Base-by-base conservation (phyloP, 2,329 filamentous ascomycete species). In the Bipolaris bicolor region DNA sequence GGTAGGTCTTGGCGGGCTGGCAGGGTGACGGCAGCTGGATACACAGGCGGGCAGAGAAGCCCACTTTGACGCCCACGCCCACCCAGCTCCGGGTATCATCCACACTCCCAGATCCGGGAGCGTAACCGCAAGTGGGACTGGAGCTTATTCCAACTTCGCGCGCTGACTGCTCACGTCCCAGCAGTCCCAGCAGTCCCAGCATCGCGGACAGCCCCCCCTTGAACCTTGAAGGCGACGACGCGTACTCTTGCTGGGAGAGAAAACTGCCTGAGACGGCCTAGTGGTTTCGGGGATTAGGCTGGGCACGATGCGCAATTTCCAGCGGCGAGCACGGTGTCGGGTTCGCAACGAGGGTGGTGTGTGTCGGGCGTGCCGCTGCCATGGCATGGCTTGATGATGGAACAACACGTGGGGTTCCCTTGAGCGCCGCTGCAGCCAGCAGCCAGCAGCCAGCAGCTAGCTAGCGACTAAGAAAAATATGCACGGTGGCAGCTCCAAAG, bases 141-240 rank as follows among this genome's bases (percentile, higher is more conserved):
- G 68, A 70, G 68, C 68, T 71, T 71, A 71, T 67, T 70, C 65
- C 61, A 56, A 71, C 68, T 63, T 64, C 65, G 39, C 54, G 24
- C 39, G 49, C 39, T 43, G 49, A n/a, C 13, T 15, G 39, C 10
- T 22, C 18, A 13, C 3, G 39, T 41, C 39, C 39, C 39, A 26
- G 24, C 24, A 26, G 24, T 26, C 39, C 39, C 39, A 26, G 24
- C 24, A 26, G 24, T 26, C 39, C 39, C 39, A 41, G 39, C 39
- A 41, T 41, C 39, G 39, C n/a, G 39, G 39, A 41, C 39, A n/a
- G 39, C 18, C 7, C 20, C 18, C 10, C n/a, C 10, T 20, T 22
- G 41, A 44, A n/a, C n/a, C 10, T 20, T 22, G 41, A 44, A 5
- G 41, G 22, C 15, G 15, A 29, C 41, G 43, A 29, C 26, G 39